These are phyloP conservation scores for Pseudogymnoascus sp. DNA, from an alignment of 2,329 filamentous ascomycete genomes.

Conservation along the genomic window DNA sequence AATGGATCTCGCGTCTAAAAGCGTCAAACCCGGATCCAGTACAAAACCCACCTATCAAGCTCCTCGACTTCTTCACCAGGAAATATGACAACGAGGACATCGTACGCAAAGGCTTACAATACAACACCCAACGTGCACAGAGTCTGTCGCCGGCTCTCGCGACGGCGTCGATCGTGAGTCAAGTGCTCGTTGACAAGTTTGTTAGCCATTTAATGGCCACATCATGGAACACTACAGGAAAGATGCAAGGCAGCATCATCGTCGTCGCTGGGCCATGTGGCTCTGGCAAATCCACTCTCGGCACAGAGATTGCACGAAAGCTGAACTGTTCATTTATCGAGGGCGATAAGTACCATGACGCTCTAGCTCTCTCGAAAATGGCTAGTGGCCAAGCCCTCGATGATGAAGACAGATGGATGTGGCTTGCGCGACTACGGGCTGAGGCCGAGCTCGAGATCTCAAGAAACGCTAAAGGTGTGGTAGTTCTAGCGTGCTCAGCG, in stretches of 20 bases:
- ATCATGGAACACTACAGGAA: constrained; percentile 14
- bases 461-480: constrained; percentile 24
- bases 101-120: constrained; percentile 26
- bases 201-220: constrained; percentile 14
- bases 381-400: constrained; percentile 24
- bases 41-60: constrained; percentile 44
- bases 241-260: constrained; percentile 23
- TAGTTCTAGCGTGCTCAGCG: constrained; percentile 35
- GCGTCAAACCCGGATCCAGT: constrained; percentile 40
- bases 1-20: constrained; percentile 40
- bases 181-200: constrained; percentile 17
- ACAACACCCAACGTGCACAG: constrained; percentile 14
- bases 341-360: constrained; percentile 33
- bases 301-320: constrained; percentile 24
- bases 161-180: constrained; percentile 11
- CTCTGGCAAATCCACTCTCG: constrained; percentile 35
- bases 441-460: constrained; percentile 22
- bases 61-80: constrained; percentile 42
- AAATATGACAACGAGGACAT: constrained; percentile 43
- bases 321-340: constrained; percentile 33
- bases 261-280: constrained; percentile 35
- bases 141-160: constrained; percentile 16
- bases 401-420: constrained; percentile 29
- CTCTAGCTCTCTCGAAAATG: constrained; percentile 30
- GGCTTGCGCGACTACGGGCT: constrained; percentile 26